Conservation (phyloP, 2,329 filamentous ascomycete species). For the Fusarium sp. region DNA sequence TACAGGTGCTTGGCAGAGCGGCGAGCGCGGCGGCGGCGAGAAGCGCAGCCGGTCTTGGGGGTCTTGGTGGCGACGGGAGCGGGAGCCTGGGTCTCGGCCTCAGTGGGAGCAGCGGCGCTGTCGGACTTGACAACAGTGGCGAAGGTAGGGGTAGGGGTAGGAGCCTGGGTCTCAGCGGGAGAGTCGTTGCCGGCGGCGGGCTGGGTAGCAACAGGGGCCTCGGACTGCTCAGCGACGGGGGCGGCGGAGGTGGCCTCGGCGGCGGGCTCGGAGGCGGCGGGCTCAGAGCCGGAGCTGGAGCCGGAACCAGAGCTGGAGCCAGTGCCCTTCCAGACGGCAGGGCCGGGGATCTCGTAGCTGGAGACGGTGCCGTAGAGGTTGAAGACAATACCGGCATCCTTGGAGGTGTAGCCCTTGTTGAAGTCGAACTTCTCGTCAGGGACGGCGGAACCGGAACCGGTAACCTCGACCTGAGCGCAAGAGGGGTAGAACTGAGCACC, state of each 20-base stretch:
- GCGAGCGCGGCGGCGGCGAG: slow-evolving; percentile 42
- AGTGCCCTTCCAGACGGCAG: slow-evolving; percentile 50
- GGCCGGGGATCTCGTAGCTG: slow-evolving; percentile 56
- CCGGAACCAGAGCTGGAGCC: slow-evolving; percentile 37
- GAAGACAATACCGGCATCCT: slow-evolving; percentile 71
- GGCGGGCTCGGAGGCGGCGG: slow-evolving; percentile 7
- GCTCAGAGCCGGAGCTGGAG: slow-evolving; percentile 24
- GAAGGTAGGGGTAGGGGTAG: slow-evolving; percentile 43
- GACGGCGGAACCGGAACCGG: slow-evolving; percentile 60
- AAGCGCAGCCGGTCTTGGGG: slow-evolving; percentile 44
- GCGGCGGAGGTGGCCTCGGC: slow-evolving; percentile 8
- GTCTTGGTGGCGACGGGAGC: slow-evolving; percentile 28
- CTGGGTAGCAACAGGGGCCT: slow-evolving; percentile 25
- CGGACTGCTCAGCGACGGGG: slow-evolving; percentile 2
- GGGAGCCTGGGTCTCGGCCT: slow-evolving; percentile 28
- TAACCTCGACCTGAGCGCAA: slow-evolving; percentile 73
- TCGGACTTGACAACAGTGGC: slow-evolving; percentile 43
- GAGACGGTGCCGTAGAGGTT: slow-evolving; percentile 66
- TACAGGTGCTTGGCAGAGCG: slow-evolving; percentile 43
- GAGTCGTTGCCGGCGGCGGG: slow-evolving; percentile 27
- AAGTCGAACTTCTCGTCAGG: slow-evolving; percentile 62
- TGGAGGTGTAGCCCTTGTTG: slow-evolving; percentile 68
- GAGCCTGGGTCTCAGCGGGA: slow-evolving; percentile 7
- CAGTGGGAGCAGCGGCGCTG: slow-evolving; percentile 26
- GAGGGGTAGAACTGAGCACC: slow-evolving; percentile 65